These are phyloP conservation scores for Aspergillus awamori DNA, from an alignment of 2,329 filamentous ascomycete species.

Conservation along the genomic window DNA sequence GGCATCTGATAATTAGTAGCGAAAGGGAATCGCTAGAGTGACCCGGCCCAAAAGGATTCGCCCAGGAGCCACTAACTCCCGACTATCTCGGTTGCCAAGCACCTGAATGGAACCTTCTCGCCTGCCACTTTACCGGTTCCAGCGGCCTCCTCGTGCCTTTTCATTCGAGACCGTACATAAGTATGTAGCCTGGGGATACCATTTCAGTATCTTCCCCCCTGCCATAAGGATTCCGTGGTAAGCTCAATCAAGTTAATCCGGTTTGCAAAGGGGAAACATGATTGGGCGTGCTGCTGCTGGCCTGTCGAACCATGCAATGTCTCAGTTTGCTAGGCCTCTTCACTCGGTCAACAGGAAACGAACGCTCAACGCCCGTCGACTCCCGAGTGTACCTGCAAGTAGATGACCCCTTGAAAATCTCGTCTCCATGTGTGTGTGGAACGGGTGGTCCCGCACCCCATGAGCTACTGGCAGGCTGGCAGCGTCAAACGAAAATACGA, in stretches of 20 bases:
- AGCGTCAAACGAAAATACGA: slow-evolving; percentile 2
- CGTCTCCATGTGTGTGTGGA: slow-evolving; percentile 7
- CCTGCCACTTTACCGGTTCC: slow-evolving; percentile 11
- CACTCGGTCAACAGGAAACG: not conserved
- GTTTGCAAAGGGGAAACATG: too few species aligned
- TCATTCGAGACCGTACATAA: slow-evolving; percentile 12
- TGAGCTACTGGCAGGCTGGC: slow-evolving; percentile 9
- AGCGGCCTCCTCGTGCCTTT: slow-evolving; percentile 14
- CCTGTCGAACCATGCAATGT: not conserved
- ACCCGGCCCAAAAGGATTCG: slow-evolving; percentile 16
- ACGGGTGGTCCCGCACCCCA: slow-evolving; percentile 11
- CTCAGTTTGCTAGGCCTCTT: not conserved
- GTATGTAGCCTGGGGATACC: not conserved
- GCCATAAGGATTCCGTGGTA: not conserved
- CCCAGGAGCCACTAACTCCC: slow-evolving; percentile 17
- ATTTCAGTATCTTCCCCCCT: not conserved
- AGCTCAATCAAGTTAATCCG: not conserved
- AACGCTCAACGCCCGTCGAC: not conserved
- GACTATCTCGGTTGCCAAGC: slow-evolving; percentile 15
- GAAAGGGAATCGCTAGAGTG: slow-evolving; percentile 5
- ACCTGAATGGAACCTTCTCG: slow-evolving; percentile 2
- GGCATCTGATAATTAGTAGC: slow-evolving; percentile 8
- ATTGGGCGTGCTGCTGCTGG: not conserved
- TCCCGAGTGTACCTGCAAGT: not conserved
- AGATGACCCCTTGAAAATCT: slow-evolving; percentile 8